Conservation (phyloP, 768 basidiomycete species). For the Russula emetica region DNA sequence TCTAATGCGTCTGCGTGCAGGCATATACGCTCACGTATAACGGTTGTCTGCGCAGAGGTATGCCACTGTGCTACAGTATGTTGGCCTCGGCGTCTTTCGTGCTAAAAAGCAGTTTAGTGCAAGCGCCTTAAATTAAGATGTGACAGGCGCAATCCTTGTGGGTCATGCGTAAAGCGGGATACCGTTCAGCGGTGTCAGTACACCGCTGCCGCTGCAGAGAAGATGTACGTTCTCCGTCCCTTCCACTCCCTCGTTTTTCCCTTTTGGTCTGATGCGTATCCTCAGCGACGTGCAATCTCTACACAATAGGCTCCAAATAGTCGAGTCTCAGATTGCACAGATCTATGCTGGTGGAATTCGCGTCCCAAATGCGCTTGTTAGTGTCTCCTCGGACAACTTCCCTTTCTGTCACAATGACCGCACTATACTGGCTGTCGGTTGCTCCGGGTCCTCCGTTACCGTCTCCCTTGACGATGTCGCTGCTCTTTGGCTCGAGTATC, state of each 20-base stretch:
- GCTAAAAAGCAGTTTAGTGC: slow-evolving; percentile 47
- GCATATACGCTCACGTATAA: slow-evolving; percentile 70
- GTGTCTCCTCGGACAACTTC: slow-evolving; percentile 20
- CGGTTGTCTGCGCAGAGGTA: slow-evolving; percentile 80
- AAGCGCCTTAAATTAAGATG: slow-evolving; percentile 86
- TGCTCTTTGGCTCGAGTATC: slow-evolving; percentile 58
- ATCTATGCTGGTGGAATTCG: slow-evolving; percentile 32
- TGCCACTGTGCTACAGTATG: slow-evolving; percentile 27
- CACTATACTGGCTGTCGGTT: slow-evolving; percentile 39
- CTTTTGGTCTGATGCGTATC: not conserved
- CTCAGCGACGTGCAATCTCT: slow-evolving; percentile 73
- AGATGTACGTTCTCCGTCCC: slow-evolving; percentile 52
- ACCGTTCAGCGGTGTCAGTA: slow-evolving; percentile 69
- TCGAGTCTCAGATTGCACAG: slow-evolving; percentile 58
- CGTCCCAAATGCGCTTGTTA: slow-evolving; percentile 10
- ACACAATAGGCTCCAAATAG: slow-evolving; percentile 70
- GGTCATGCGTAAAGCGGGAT: slow-evolving; percentile 74
- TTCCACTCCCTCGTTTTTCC: no score
- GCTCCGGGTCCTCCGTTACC: slow-evolving; percentile 46
- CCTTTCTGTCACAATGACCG: slow-evolving; percentile 37
- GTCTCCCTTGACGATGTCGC: slow-evolving; percentile 55
- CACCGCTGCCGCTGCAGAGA: slow-evolving; percentile 79
- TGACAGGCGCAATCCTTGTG: slow-evolving; percentile 73
- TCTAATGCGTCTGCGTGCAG: slow-evolving; percentile 34
- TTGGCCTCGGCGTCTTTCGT: not conserved